Evolutionary conservation across 306 rosid species (phyloP).

Genomic region (Castanospermum australe): DNA sequence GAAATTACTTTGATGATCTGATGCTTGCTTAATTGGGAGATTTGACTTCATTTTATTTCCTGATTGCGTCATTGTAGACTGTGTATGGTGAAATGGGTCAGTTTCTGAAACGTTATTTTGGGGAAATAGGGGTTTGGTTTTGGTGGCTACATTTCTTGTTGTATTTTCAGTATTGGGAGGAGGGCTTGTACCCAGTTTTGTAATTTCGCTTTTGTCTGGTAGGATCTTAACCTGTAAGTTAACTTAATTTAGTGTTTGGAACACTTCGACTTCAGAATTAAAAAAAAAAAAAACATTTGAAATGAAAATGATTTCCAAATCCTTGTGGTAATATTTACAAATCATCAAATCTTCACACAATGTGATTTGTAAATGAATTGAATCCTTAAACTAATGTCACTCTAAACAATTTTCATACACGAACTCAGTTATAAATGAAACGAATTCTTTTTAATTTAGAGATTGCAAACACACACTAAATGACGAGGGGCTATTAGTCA

Average conservation of each 20-base stretch:
- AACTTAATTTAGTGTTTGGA: background rate
- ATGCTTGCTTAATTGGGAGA: slow-evolving; percentile 22
- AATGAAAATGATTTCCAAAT: slow-evolving; percentile 3
- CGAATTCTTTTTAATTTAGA: background rate
- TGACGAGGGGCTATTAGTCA: background rate
- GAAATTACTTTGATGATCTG: slow-evolving; percentile 14
- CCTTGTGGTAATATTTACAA: background rate
- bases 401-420: no score
- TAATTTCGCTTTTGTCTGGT: background rate
- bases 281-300: background rate
- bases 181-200: background rate
- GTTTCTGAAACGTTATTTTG: background rate
- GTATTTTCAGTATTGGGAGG: background rate
- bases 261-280: background rate
- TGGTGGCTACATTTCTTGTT: background rate
- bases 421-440: background rate
- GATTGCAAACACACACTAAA: background rate
- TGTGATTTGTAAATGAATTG: slow-evolving; percentile 5
- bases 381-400: background rate
- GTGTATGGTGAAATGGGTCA: background rate
- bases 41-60: slow-evolving; percentile 4
- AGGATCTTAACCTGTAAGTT: background rate
- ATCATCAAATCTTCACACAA: background rate
- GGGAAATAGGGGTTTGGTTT: background rate
- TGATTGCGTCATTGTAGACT: background rate